Conservation (phyloP, 2,329 filamentous ascomycete genomes). For the Chrysosporium keratinophilum region DNA sequence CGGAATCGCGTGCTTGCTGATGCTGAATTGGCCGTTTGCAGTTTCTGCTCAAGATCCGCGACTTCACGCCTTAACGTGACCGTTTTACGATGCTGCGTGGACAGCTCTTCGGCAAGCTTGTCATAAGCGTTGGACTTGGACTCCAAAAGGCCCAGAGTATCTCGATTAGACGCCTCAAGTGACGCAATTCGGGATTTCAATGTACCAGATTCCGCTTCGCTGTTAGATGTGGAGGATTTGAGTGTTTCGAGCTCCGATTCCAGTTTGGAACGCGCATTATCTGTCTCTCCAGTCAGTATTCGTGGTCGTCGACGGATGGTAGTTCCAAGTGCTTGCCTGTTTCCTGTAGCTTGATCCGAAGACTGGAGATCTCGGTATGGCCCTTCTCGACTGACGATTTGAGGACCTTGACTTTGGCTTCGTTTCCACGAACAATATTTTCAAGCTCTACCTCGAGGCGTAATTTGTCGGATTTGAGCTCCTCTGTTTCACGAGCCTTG, state of each 20-base stretch:
- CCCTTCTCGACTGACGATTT: constrained; percentile 75
- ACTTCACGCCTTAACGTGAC: constrained; percentile 75
- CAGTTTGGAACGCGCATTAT: constrained; percentile 62
- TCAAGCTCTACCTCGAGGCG: constrained; percentile 87
- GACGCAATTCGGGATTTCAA: constrained; percentile 74
- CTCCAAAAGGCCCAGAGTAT: constrained; percentile 79
- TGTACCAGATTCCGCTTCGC: constrained; percentile 57
- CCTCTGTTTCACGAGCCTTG: constrained; percentile 75
- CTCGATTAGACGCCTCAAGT: constrained; percentile 83
- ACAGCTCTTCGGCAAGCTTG: constrained; percentile 72
- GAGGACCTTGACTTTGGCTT: constrained; percentile 70
- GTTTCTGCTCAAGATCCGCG: constrained; percentile 66
- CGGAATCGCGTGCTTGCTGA: constrained; percentile 77
- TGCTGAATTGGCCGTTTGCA: constrained; percentile 70
- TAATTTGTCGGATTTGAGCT: constrained; percentile 75
- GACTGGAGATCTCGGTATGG: constrained; percentile 69
- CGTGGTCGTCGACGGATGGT: constrained; percentile 3
- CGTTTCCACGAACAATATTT: constrained; percentile 71
- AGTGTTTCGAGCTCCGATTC: constrained; percentile 73
- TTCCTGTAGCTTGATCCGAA: constrained; percentile 68
- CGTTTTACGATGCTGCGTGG: constrained; percentile 79
- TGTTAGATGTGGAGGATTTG: constrained; percentile 60
- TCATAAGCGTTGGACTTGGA: constrained; percentile 82
- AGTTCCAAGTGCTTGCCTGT: constrained; percentile 51
- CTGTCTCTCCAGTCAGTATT: constrained; percentile 38